phyloP scores from a whole-genome alignment of 192 early-diverging fungal species.

The Rhizophlyctis rosea region DNA sequence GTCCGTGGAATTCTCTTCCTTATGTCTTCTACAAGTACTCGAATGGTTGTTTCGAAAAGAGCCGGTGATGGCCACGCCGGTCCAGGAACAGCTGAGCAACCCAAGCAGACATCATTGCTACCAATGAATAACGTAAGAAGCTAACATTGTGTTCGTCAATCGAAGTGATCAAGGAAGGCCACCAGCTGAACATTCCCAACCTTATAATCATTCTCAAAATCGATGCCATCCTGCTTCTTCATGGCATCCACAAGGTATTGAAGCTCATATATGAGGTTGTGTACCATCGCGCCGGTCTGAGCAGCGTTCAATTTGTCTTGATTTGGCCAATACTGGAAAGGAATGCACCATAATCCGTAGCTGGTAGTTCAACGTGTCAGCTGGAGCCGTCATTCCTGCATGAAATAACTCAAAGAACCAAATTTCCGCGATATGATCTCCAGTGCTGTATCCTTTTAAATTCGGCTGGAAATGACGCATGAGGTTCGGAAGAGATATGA shows the following conservation, averaged over 20 bases:
- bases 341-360: constrained; percentile 29
- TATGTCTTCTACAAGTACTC: constrained; percentile 8
- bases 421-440: constrained; percentile 45
- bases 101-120: constrained; percentile 55
- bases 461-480: constrained; percentile 36
- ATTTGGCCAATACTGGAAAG: constrained; percentile 27
- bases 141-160: constrained; percentile 13
- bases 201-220: constrained; percentile 43
- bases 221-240: constrained; percentile 22
- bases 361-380: constrained; percentile 17
- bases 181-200: constrained; percentile 7
- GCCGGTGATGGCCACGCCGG: constrained; percentile 19
- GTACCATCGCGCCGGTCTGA: constrained; percentile 48
- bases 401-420: too few relatives aligned
- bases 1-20: constrained; percentile 35
- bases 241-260: constrained; percentile 41
- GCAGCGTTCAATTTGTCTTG: constrained; percentile 52
- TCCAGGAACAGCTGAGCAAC: constrained; percentile 25
- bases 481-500: constrained; percentile 43
- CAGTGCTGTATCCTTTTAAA: constrained; percentile 37
- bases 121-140: constrained; percentile 56
- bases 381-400: too few relatives aligned
- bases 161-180: neutral
- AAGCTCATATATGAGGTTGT: constrained; percentile 44
- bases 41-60: constrained; percentile 13